A percentile compares a stretch with the other conserved stretches of the same genome.
These are phyloP conservation scores for Debaryomycetaceae sp. DNA, from an alignment of 1,139 yeast genomes.

Conservation along the genomic window DNA sequence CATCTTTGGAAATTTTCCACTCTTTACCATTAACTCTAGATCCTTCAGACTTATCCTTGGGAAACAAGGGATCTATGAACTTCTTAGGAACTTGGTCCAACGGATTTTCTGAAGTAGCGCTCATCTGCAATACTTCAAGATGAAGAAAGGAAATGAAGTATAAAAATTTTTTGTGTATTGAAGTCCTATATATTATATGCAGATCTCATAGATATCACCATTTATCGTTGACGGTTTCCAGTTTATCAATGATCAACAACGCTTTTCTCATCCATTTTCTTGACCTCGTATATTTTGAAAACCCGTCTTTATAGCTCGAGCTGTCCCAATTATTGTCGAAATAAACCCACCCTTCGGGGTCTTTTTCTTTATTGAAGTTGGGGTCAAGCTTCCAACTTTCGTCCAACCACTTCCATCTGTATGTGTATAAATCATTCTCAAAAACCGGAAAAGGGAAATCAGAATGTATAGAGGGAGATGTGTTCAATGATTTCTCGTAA, in stretches of 20 bases:
- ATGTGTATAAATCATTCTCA: slow-evolving; percentile 36
- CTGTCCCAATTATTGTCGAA: slow-evolving; percentile 52
- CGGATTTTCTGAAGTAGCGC: slow-evolving; percentile 21
- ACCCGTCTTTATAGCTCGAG: slow-evolving; percentile 40
- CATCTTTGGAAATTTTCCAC: slow-evolving; percentile 55
- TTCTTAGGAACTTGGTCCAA: slow-evolving; percentile 27
- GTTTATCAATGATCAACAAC: slow-evolving; percentile 40
- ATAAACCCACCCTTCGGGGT: slow-evolving; percentile 51
- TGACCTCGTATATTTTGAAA: slow-evolving; percentile 48
- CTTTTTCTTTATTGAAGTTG: slow-evolving; percentile 33
- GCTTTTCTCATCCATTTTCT: slow-evolving; percentile 52
- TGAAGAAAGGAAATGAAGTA: slow-evolving; percentile 1
- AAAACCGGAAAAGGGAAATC: slow-evolving; percentile 48
- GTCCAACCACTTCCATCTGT: slow-evolving; percentile 58
- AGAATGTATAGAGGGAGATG: slow-evolving; percentile 28
- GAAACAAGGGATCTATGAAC: slow-evolving; percentile 21
- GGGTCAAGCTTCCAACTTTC: slow-evolving; percentile 45
- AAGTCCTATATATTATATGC: background rate
- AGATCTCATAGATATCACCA: background rate
- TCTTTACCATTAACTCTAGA: slow-evolving; percentile 50
- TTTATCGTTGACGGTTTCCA: slow-evolving; percentile 10
- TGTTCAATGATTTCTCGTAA: slow-evolving; percentile 35
- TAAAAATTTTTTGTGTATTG: background rate
- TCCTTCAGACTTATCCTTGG: slow-evolving; percentile 38
- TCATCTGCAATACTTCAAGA: slow-evolving; percentile 13